Evolutionary conservation across 108 stramenopile species (phyloP).

Genomic region (Nitzschia putrida): DNA sequence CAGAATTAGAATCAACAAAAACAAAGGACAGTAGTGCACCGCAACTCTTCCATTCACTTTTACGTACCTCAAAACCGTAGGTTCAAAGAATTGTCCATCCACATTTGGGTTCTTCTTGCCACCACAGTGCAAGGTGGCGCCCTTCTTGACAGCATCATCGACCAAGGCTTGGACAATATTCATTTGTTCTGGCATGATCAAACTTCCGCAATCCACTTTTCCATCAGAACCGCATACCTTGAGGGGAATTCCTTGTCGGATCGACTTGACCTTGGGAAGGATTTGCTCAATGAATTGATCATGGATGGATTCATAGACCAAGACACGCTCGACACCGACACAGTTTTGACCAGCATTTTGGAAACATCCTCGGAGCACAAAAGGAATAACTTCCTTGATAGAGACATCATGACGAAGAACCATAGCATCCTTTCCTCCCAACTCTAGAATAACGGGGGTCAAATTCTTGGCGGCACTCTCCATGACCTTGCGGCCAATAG

Average conservation of each 20-base stretch:
- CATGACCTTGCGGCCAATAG: constrained; percentile 94
- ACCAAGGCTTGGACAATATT: constrained; percentile 85
- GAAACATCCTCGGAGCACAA: constrained; percentile 95
- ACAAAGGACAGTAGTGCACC: not conserved
- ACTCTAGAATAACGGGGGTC: constrained; percentile 97
- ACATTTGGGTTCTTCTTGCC: constrained; percentile 74
- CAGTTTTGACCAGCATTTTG: constrained; percentile 99
- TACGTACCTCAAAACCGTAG: constrained; percentile 83
- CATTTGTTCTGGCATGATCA: constrained; percentile 88
- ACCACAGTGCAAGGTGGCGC: constrained; percentile 89
- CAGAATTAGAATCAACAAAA: not conserved
- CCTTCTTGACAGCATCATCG: constrained; percentile 96
- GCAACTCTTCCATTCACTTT: too few species aligned
- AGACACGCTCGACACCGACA: constrained; percentile 95
- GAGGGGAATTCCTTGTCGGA: constrained; percentile 86
- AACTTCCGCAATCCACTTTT: constrained; percentile 91
- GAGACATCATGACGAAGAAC: constrained; percentile 93
- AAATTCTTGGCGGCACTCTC: constrained; percentile 78
- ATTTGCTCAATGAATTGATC: constrained; percentile 71
- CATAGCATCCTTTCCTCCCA: constrained; percentile 99
- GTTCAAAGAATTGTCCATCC: constrained; percentile 92
- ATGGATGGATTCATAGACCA: constrained; percentile 91
- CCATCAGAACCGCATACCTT: constrained; percentile 50
- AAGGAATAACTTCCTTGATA: constrained; percentile 74
- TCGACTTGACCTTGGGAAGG: constrained; percentile 52